Evolutionary conservation across 2,329 filamentous ascomycete genomes (phyloP).

Genomic region (Tolypocladium endophyticum): DNA sequence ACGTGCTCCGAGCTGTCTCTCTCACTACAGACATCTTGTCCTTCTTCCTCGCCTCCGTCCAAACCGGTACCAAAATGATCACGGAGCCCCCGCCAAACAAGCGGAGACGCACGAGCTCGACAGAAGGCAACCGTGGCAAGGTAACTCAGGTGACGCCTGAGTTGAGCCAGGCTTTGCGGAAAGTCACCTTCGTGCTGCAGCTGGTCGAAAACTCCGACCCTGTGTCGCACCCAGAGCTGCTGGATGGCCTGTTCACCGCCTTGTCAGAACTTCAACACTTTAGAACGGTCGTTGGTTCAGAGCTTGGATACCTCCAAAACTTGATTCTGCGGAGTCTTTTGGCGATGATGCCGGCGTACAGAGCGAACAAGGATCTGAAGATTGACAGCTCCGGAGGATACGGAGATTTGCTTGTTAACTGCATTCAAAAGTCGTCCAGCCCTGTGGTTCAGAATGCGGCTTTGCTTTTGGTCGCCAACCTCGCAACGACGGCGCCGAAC

Average conservation of each 20-base stretch:
- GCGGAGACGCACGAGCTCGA: conserved; percentile 66
- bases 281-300: conserved; percentile 69
- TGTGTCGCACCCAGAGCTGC: conserved; percentile 62
- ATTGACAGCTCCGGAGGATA: conserved; percentile 74
- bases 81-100: conserved; percentile 66
- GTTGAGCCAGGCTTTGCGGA: conserved; percentile 57
- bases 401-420: conserved; percentile 85
- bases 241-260: conserved; percentile 70
- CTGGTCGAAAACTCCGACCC: conserved; percentile 74
- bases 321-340: conserved; percentile 73
- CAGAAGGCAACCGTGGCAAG: conserved; percentile 50
- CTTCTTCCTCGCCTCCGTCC: conserved; percentile 63
- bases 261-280: conserved; percentile 83
- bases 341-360: conserved; percentile 72
- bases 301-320: conserved; percentile 82
- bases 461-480: conserved; percentile 72
- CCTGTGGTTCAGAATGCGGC: conserved; percentile 91
- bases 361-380: conserved; percentile 46
- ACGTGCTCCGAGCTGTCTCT: conserved; percentile 62
- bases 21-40: conserved; percentile 63
- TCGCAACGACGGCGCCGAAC: conserved; percentile 82
- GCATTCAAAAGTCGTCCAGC: conserved; percentile 82
- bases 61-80: conserved; percentile 61
- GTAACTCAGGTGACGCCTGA: conserved; percentile 54
- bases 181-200: conserved; percentile 79